Evolutionary conservation across 2,329 filamentous ascomycete genomes (phyloP).

Genomic region (Fonsecaea multimorphosa): DNA sequence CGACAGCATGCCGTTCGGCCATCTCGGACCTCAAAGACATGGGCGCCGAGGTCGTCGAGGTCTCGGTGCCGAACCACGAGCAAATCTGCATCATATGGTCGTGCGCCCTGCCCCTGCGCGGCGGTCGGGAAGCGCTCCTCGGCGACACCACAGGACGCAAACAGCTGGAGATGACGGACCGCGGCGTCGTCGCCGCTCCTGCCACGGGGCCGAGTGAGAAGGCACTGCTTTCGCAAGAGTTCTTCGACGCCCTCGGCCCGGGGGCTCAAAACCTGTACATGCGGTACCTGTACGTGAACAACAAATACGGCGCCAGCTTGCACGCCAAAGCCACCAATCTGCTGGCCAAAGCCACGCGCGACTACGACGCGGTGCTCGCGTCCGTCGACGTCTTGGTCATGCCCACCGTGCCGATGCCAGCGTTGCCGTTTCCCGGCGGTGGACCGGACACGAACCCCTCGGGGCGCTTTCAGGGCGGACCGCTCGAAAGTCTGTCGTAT

Average conservation of each 20-base stretch:
- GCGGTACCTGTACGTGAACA: slow-evolving; percentile 16
- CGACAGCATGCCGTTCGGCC: slow-evolving; percentile 51
- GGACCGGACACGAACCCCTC: background rate
- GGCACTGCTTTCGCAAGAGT: slow-evolving; percentile 19
- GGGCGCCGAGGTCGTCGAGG: slow-evolving; percentile 54
- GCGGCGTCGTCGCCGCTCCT: background rate
- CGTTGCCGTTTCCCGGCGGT: slow-evolving; percentile 33
- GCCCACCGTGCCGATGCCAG: slow-evolving; percentile 44
- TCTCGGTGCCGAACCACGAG: slow-evolving; percentile 35
- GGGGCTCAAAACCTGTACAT: slow-evolving; percentile 56
- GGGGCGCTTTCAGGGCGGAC: slow-evolving; percentile 9
- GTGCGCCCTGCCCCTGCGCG: slow-evolving; percentile 10
- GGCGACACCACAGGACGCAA: slow-evolving; percentile 20
- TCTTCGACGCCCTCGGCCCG: slow-evolving; percentile 11
- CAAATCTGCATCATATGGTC: slow-evolving; percentile 14
- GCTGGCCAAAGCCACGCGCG: slow-evolving; percentile 47
- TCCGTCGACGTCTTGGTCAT: slow-evolving; percentile 51
- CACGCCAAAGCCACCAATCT: slow-evolving; percentile 53
- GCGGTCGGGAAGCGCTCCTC: slow-evolving; percentile 7
- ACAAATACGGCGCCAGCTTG: slow-evolving; percentile 44
- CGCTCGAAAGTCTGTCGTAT: slow-evolving; percentile 29
- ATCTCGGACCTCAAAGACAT: slow-evolving; percentile 51
- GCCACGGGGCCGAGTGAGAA: slow-evolving; percentile 1
- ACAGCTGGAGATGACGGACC: slow-evolving; percentile 13
- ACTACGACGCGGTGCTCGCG: slow-evolving; percentile 50